Base-by-base conservation (phyloP, 768 basidiomycete genomes). In the Agrocybe praecox region DNA sequence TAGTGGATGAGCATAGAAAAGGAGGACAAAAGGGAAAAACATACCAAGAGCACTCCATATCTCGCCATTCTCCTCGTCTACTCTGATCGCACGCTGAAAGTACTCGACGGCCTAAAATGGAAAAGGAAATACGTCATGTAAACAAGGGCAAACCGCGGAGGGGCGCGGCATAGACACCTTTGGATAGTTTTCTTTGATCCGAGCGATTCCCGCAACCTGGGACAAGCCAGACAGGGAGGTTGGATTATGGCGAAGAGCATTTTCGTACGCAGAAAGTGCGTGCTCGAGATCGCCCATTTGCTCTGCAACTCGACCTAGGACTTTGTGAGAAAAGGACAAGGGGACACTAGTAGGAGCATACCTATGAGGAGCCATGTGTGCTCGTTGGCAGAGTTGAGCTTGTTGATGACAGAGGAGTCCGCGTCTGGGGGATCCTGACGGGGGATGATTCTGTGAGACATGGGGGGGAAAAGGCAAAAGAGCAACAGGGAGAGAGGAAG, bases 11-110 rank as follows among this genome's bases (percentile, higher is more conserved):
- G 17, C 21, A 49, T 17, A 49, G 55, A 42, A 52, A 32, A 43
- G 58, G 57, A 54, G 49, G 59, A 57, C 62, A 36, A 56, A 60
- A 53, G 53, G 32, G 58, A 57, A 56, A 49, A 26, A 67, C 66
- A 61, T 72, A 88, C 94, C 95, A 57, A 99, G 83, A 0, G 96
- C 94, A 66, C 93, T 94, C 96, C 96, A 98, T 55, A 97, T 92
- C 79, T 98, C 96, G 67, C 96, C 96, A 74, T 97, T 97, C 74
- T 97, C 94, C 74, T 94, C 93, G 65, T 95, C 89, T 55, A 97
- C 82, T 62, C 81, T 79, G 53, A 98, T 83, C 19, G 96, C 94
- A 46, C 96, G 88, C 65, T 97, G 93, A 71, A 97, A 98, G 76
- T 91, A 97, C 57, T 98, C 96, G 71, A 98, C 88, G 47, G 96